Base-by-base conservation (phyloP, 345 rosid species). In the Acer yangbiense region DNA sequence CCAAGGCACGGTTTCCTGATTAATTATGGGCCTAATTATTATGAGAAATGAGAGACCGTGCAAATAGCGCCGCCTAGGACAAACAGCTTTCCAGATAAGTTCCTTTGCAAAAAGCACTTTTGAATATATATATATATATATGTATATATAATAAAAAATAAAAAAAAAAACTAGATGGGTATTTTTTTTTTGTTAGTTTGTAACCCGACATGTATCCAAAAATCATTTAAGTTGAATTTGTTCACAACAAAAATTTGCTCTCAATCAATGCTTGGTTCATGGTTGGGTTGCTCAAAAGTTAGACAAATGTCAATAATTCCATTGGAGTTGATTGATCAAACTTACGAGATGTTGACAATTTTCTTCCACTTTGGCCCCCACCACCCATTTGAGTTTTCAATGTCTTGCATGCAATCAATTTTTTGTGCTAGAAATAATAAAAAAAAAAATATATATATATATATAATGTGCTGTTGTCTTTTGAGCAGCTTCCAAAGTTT, bases 11-110 rank as follows among this genome's bases (percentile, higher is more conserved):
- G 72, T 48, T 72, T 76, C 77, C 83, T 73, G 81, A 65, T 61
- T 73, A 80, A 65, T 61, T 74, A 85, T 81, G 80, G 83, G 81
- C 74, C 85, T 87, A 69, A 76, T 81, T n/a, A 46, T 46, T 7
- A 83, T 87, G 76, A 81, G 27, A 48, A 71, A 13, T 35, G 69
- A 69, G 25, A 71, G 46, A 41, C 72, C 9, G 68, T 76, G 76
- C 68, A 35, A 74, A 25, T 21, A 11, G 65, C 61, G 65, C 65
- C 23, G 76, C 29, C 69, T 18, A 25, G 13, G 27, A 11, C 62
- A 18, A 29, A 46, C 63, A 29, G 11, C 70, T 74, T 74, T 74
- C 62, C 70, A 64, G 77, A 64, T 65, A 18, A 50, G 10, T 17
- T 48, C n/a, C 9, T 44, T 27, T 8, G 43, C 76, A 12, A 27